Conservation (phyloP, 306 rosid species). For the Lathyrus sativus region DNA sequence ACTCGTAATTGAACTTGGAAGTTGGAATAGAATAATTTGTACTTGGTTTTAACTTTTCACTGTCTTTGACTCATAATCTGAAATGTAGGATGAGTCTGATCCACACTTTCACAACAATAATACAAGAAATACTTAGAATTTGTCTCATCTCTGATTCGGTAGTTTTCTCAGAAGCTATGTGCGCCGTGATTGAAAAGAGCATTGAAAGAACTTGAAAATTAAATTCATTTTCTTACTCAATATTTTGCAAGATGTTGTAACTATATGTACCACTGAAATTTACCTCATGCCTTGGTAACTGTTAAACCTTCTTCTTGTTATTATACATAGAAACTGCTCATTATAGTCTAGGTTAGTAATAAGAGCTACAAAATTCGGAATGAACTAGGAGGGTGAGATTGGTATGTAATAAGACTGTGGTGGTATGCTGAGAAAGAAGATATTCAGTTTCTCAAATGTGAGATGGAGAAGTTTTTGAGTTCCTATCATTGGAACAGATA, state of each 20-base stretch:
- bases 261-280: constrained; percentile 4
- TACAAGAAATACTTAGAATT: constrained; percentile 69
- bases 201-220: too few relatives aligned
- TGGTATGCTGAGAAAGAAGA: too few relatives aligned
- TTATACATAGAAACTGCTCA: constrained; percentile 28
- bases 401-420: too few relatives aligned
- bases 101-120: constrained; percentile 67
- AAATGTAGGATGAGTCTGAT: constrained; percentile 70
- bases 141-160: constrained; percentile 32
- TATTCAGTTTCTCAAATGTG: too few relatives aligned
- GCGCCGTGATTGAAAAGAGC: constrained; percentile 31
- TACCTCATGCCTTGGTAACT: constrained; percentile 12
- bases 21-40: constrained; percentile 20
- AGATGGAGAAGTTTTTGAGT: too few relatives aligned
- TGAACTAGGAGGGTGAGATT: constrained; percentile 4
- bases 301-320: constrained; percentile 21
- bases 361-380: constrained; percentile 30
- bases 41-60: constrained; percentile 39
- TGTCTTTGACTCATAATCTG: constrained; percentile 28
- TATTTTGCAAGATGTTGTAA: constrained; percentile 5
- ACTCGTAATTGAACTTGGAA: constrained; percentile 24
- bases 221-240: constrained; percentile 13
- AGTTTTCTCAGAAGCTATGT: constrained; percentile 17
- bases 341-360: constrained; percentile 22
- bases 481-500: too few relatives aligned